phyloP scores from a whole-genome alignment of 768 basidiomycete genomes.

The Pholiota conissans region DNA sequence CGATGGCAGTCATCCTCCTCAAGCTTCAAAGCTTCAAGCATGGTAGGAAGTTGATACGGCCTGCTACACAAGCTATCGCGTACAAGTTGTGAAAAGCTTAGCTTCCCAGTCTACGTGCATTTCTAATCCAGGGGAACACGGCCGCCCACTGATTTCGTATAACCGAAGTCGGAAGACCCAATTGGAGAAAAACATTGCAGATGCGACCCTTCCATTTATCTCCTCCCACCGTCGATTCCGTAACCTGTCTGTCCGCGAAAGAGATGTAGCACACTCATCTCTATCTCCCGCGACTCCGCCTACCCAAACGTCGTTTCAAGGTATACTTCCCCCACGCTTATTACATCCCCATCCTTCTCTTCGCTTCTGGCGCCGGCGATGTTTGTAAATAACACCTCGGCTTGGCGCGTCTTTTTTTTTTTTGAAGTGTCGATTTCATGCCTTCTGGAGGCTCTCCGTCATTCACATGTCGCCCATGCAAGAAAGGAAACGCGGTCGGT shows the following conservation, averaged over 20 bases:
- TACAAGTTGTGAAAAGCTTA: neutral
- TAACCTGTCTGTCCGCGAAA: neutral
- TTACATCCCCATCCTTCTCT: neutral
- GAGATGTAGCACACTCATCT: neutral
- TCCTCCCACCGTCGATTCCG: neutral
- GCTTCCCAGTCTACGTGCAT: neutral
- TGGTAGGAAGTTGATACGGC: no score
- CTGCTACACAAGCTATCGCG: neutral
- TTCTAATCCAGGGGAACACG: neutral
- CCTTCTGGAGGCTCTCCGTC: neutral
- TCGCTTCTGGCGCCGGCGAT: neutral
- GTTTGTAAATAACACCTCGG: neutral
- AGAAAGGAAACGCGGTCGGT: neutral
- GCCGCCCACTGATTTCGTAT: neutral
- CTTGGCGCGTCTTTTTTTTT: neutral
- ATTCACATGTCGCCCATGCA: neutral
- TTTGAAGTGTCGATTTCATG: neutral
- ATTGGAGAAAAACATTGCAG: neutral
- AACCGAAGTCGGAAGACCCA: neutral
- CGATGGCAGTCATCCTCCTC: neutral
- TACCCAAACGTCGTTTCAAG: neutral
- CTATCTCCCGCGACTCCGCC: neutral
- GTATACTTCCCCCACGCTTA: neutral
- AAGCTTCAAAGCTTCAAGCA: no score
- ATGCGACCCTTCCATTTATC: neutral